A percentile compares a stretch with the other conserved stretches of the same genome.
These are phyloP conservation scores for Wickerhamiella occidentalis DNA, from an alignment of 805 yeast species.

Conservation along the genomic window DNA sequence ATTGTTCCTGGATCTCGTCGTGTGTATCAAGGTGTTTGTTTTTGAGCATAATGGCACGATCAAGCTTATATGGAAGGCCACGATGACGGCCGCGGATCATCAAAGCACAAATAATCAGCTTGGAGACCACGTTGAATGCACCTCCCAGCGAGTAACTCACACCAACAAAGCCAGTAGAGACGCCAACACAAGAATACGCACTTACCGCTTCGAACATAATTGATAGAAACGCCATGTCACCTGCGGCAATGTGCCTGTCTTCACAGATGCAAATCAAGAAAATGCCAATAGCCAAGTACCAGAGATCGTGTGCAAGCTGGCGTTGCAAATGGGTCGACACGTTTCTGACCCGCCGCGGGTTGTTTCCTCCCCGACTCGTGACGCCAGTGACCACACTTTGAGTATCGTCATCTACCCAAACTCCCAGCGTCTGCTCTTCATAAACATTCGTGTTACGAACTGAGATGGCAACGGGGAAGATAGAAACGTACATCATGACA, in stretches of 20 bases:
- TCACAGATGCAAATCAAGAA: constrained; percentile 83
- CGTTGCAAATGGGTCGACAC: constrained; percentile 55
- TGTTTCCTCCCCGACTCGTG: neutral
- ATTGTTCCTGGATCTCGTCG: constrained; percentile 20
- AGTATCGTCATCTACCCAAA: constrained; percentile 37
- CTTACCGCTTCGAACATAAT: constrained; percentile 79
- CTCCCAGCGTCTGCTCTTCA: constrained; percentile 93
- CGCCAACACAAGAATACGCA: constrained; percentile 94
- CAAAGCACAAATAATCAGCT: constrained; percentile 75
- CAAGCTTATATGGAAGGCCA: constrained; percentile 86
- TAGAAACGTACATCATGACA: constrained; percentile 98
- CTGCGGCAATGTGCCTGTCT: constrained; percentile 39
- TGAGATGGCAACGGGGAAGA: constrained; percentile 88
- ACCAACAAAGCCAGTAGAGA: constrained; percentile 72
- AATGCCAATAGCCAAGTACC: constrained; percentile 82
- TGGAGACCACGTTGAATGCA: constrained; percentile 59
- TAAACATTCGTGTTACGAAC: constrained; percentile 95
- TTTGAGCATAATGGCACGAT: constrained; percentile 85
- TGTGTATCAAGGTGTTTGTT: constrained; percentile 36
- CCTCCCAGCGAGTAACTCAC: constrained; percentile 59
- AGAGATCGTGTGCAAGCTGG: constrained; percentile 85
- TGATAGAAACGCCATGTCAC: constrained; percentile 34
- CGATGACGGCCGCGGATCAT: constrained; percentile 93
- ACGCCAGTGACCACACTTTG: constrained; percentile 18
- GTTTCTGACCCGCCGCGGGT: constrained; percentile 34